Conservation (phyloP, 768 basidiomycete genomes). For the Macrocybe gigantea region DNA sequence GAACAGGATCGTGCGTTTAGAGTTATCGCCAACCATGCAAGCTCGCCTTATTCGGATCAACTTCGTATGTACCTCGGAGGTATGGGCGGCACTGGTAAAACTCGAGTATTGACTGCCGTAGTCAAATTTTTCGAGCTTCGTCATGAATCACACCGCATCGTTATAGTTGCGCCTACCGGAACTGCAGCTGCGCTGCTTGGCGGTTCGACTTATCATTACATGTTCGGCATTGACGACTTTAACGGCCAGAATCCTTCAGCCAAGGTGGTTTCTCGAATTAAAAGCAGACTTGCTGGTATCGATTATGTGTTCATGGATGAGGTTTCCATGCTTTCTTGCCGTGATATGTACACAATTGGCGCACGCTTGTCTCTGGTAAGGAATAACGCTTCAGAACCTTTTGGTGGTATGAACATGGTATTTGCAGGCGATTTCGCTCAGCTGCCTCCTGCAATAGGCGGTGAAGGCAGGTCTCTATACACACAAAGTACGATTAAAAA, state of each 20-base stretch:
- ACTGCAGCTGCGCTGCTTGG: constrained; percentile 21
- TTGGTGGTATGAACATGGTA: constrained; percentile 34
- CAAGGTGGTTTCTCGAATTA: constrained; percentile 3
- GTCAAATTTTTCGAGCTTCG: constrained; percentile 12
- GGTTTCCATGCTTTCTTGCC: constrained; percentile 31
- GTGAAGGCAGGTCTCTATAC: constrained; percentile 14
- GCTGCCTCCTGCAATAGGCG: constrained; percentile 25
- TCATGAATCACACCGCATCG: constrained; percentile 15
- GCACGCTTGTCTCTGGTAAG: constrained; percentile 10
- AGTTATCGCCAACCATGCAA: constrained; percentile 19
- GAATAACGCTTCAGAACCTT: constrained; percentile 12
- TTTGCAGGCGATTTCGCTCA: constrained; percentile 42
- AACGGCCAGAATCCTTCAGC: background rate
- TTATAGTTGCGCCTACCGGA: constrained; percentile 25
- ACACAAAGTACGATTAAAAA: constrained; percentile 7
- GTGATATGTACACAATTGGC: constrained; percentile 22
- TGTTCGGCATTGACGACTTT: constrained; percentile 18
- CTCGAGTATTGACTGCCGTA: constrained; percentile 19
- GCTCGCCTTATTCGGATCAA: constrained; percentile 1
- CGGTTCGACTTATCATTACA: constrained; percentile 29
- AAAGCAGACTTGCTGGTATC: constrained; percentile 17
- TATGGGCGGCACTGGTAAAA: constrained; percentile 26
- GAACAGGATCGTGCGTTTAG: constrained; percentile 26
- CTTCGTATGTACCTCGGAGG: constrained; percentile 27
- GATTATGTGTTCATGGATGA: constrained; percentile 38